phyloP scores from a whole-genome alignment of 495 filamentous ascomycete species.

The Aspergillus kassunensis region DNA sequence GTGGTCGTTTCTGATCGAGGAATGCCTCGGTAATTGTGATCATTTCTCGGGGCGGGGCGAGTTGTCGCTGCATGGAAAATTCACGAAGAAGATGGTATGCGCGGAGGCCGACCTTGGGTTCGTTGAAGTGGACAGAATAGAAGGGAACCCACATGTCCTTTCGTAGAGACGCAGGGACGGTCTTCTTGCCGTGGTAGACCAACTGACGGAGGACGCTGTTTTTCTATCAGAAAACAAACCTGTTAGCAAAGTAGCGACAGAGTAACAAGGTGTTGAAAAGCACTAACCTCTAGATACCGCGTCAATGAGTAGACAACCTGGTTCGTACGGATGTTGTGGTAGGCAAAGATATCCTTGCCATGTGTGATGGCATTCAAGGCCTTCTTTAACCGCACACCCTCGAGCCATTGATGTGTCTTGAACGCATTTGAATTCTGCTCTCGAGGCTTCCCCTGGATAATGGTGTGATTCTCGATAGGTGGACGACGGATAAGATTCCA shows the following conservation, averaged over 20 bases:
- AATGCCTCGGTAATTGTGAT: slow-evolving; percentile 46
- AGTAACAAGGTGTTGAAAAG: background rate
- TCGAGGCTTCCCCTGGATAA: slow-evolving; percentile 40
- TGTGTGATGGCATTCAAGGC: slow-evolving; percentile 45
- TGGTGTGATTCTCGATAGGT: slow-evolving; percentile 32
- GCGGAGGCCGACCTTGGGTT: slow-evolving; percentile 59
- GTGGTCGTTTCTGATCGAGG: slow-evolving; percentile 58
- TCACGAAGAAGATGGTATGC: slow-evolving; percentile 81
- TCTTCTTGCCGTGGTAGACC: slow-evolving; percentile 87
- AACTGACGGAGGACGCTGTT: slow-evolving; percentile 68
- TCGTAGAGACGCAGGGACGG: slow-evolving; percentile 69
- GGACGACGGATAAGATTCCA: slow-evolving; percentile 40
- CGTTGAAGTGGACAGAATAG: slow-evolving; percentile 68
- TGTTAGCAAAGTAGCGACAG: slow-evolving; percentile 1
- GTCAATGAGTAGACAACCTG: slow-evolving; percentile 79
- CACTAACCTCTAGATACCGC: slow-evolving; percentile 61
- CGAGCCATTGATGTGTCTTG: slow-evolving; percentile 33
- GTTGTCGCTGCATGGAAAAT: slow-evolving; percentile 52
- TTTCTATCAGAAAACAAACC: slow-evolving; percentile 42
- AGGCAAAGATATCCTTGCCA: slow-evolving; percentile 77
- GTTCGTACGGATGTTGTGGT: slow-evolving; percentile 72
- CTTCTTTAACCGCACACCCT: slow-evolving; percentile 43
- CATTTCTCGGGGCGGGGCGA: slow-evolving; percentile 42
- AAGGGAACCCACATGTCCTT: slow-evolving; percentile 90
- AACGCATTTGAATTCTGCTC: slow-evolving; percentile 40